phyloP scores from a whole-genome alignment of 257 asterid species.

The Linaria vulgaris region DNA sequence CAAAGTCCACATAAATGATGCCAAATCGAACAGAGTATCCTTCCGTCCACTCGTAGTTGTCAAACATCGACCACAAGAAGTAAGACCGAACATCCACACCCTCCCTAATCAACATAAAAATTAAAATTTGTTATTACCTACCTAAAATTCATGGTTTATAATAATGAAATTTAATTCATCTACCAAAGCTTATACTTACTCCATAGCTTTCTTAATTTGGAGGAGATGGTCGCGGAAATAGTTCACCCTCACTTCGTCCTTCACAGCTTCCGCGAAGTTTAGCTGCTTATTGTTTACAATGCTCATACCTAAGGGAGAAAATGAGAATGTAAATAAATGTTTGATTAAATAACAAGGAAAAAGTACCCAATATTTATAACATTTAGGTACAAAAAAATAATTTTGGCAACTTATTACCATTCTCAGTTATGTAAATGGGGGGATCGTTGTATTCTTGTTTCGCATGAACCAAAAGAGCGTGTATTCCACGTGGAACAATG shows the following conservation, averaged over 20 bases:
- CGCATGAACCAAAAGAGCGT: slow-evolving; percentile 25
- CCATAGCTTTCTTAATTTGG: slow-evolving; percentile 7
- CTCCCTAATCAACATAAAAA: neutral
- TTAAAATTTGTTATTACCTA: too few relatives aligned
- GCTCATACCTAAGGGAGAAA: slow-evolving; percentile 2
- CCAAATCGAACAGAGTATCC: slow-evolving; percentile 31
- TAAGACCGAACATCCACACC: slow-evolving; percentile 16
- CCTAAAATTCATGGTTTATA: too few relatives aligned
- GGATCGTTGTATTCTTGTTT: slow-evolving; percentile 30
- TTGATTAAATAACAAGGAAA: too few relatives aligned
- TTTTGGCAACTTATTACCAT: slow-evolving; percentile 22
- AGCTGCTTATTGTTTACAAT: neutral
- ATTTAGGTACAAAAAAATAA: too few relatives aligned
- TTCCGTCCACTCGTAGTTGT: slow-evolving; percentile 24
- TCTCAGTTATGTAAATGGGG: slow-evolving; percentile 36
- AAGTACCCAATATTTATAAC: too few relatives aligned
- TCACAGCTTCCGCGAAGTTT: neutral
- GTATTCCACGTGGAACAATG: slow-evolving; percentile 31
- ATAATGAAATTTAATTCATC: too few relatives aligned
- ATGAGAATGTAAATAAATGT: too few relatives aligned
- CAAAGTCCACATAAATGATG: slow-evolving; percentile 21
- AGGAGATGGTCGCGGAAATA: slow-evolving; percentile 10
- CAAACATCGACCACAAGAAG: slow-evolving; percentile 23
- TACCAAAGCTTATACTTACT: slow-evolving; percentile 4
- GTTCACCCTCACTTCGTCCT: neutral